Evolutionary conservation across 2,329 filamentous ascomycete genomes (phyloP).

Genomic region (Fonsecaea multimorphosa): DNA sequence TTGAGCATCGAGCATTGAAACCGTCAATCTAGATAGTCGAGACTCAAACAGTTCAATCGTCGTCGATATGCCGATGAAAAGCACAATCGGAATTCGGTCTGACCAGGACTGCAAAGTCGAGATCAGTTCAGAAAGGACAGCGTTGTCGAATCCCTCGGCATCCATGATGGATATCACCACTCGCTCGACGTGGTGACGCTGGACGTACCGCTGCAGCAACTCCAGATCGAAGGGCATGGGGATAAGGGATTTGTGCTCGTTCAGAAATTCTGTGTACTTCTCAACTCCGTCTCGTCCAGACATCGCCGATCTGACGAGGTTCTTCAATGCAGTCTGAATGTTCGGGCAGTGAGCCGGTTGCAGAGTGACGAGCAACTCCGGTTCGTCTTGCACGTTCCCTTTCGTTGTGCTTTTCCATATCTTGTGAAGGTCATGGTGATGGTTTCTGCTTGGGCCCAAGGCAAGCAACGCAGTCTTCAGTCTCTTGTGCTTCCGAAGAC

Average conservation of each 20-base stretch:
- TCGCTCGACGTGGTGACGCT: constrained; percentile 46
- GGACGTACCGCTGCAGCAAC: constrained; percentile 51
- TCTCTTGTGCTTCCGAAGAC: constrained; percentile 5
- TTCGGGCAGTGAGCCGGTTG: constrained; percentile 54
- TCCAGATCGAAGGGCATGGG: constrained; percentile 55
- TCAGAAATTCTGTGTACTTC: constrained; percentile 48
- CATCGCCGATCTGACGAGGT: constrained; percentile 48
- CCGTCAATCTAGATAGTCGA: constrained; percentile 59
- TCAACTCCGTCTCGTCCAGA: constrained; percentile 49
- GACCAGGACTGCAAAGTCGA: constrained; percentile 62
- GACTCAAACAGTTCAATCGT: constrained; percentile 67
- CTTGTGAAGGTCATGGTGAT: constrained; percentile 21
- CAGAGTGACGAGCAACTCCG: constrained; percentile 46
- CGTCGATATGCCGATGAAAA: constrained; percentile 67
- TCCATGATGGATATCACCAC: constrained; percentile 54
- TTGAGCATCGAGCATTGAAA: constrained; percentile 59
- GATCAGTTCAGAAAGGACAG: constrained; percentile 53
- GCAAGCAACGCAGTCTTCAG: constrained; percentile 35
- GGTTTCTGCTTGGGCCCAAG: constrained; percentile 20
- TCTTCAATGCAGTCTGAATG: constrained; percentile 54
- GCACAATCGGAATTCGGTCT: constrained; percentile 65
- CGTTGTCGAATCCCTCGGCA: constrained; percentile 55
- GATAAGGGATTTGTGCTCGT: constrained; percentile 49
- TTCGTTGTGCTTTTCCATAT: constrained; percentile 15
- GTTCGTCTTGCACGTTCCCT: not conserved